phyloP scores from a whole-genome alignment of 2,329 filamentous ascomycete species.

The Orbilia oligospora region DNA sequence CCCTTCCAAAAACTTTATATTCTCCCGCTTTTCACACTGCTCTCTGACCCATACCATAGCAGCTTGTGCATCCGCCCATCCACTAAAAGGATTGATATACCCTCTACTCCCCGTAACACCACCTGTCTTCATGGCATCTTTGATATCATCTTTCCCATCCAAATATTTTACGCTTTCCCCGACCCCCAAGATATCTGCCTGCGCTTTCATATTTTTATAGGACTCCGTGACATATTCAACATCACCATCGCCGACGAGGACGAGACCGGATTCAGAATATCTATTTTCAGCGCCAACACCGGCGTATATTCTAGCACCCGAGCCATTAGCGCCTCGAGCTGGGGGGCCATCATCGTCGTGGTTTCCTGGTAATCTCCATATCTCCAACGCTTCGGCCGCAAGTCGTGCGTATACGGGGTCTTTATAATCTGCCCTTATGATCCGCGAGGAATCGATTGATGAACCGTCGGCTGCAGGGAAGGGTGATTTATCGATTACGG shows the following conservation, averaged over 20 bases:
- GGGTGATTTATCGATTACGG: slow-evolving; percentile 73
- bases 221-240: slow-evolving; percentile 75
- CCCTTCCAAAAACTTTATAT: slow-evolving; percentile 68
- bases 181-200: slow-evolving; percentile 68
- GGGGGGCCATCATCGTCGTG: slow-evolving; percentile 61
- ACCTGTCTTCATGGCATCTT: slow-evolving; percentile 69
- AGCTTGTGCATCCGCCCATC: slow-evolving; percentile 84
- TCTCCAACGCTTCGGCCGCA: slow-evolving; percentile 77
- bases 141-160: slow-evolving; percentile 69
- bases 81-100: slow-evolving; percentile 80
- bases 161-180: slow-evolving; percentile 66
- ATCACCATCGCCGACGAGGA: slow-evolving; percentile 72
- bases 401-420: slow-evolving; percentile 82
- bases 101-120: slow-evolving; percentile 75
- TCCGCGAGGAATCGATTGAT: slow-evolving; percentile 76
- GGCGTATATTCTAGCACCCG: slow-evolving; percentile 65
- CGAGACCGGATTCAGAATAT: slow-evolving; percentile 79
- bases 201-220: slow-evolving; percentile 74
- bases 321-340: neutral
- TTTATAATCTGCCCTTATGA: slow-evolving; percentile 83
- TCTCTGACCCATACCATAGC: slow-evolving; percentile 77
- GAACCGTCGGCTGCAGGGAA: slow-evolving; percentile 75
- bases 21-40: slow-evolving; percentile 69
- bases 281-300: slow-evolving; percentile 76
- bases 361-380: slow-evolving; percentile 72